phyloP scores from a whole-genome alignment of 2,329 filamentous ascomycete genomes.

The Pyricularia grisea region DNA sequence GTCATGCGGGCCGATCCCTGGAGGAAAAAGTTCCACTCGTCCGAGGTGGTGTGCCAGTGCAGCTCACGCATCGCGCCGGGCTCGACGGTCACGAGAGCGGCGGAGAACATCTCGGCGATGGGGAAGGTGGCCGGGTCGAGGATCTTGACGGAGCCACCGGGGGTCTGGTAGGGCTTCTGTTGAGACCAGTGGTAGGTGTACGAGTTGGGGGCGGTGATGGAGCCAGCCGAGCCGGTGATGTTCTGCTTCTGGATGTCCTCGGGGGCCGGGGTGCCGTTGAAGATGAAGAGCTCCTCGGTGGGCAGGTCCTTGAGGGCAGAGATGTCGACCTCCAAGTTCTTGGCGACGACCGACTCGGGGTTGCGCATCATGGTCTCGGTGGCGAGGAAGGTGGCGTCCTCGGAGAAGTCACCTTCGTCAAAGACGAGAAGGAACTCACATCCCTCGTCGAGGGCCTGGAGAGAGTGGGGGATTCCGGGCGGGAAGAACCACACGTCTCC shows the following conservation, averaged over 20 bases:
- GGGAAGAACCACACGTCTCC: constrained; percentile 49
- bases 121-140: constrained; percentile 49
- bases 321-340: constrained; percentile 40
- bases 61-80: constrained; percentile 57
- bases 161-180: constrained; percentile 38
- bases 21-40: constrained; percentile 55
- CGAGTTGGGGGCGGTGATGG: constrained; percentile 24
- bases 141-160: constrained; percentile 51
- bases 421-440: constrained; percentile 53
- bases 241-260: constrained; percentile 35
- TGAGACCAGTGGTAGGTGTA: constrained; percentile 43
- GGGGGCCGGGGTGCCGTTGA: constrained; percentile 39
- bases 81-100: constrained; percentile 45
- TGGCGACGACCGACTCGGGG: constrained; percentile 42
- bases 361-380: constrained; percentile 42
- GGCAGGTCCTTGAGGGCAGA: constrained; percentile 38
- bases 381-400: constrained; percentile 50
- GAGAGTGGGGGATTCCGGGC: constrained; percentile 36
- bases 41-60: constrained; percentile 52
- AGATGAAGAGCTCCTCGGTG: constrained; percentile 39
- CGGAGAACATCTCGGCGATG: constrained; percentile 42
- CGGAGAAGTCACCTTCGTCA: constrained; percentile 46
- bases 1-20: constrained; percentile 46
- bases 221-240: constrained; percentile 32
- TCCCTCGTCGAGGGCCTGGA: constrained; percentile 45